phyloP scores from a whole-genome alignment of 2,329 filamentous ascomycete genomes.

The Stagonosporopsis cucurbitacearum region DNA sequence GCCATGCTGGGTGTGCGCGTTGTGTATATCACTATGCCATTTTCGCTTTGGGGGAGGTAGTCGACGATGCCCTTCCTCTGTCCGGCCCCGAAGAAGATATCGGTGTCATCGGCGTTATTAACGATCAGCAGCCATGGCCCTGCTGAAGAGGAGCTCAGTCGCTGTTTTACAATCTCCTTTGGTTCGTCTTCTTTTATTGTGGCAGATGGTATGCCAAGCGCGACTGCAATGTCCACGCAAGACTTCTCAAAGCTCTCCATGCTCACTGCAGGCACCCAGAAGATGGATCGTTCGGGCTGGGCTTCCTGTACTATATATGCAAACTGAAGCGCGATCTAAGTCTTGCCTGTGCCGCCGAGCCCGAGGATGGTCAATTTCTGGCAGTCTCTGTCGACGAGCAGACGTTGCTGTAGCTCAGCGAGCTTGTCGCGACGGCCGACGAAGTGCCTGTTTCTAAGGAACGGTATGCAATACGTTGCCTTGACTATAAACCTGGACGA shows the following conservation, averaged over 20 bases:
- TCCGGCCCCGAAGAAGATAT: slow-evolving; percentile 21
- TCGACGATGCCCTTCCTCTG: slow-evolving; percentile 18
- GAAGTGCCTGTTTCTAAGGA: slow-evolving; percentile 35
- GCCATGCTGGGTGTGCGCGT: slow-evolving; percentile 19
- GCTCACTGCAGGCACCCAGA: slow-evolving; percentile 31
- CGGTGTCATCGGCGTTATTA: slow-evolving; percentile 33
- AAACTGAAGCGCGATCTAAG: slow-evolving; percentile 41
- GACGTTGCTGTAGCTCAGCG: slow-evolving; percentile 28
- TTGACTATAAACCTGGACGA: not conserved
- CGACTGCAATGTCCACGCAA: slow-evolving; percentile 16
- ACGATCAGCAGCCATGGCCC: slow-evolving; percentile 32
- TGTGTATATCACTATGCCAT: slow-evolving; percentile 17
- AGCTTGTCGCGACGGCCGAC: slow-evolving; percentile 35
- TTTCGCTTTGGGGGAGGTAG: slow-evolving; percentile 19
- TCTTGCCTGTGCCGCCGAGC: slow-evolving; percentile 43
- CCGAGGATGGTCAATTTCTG: slow-evolving; percentile 36
- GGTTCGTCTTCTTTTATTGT: slow-evolving; percentile 18
- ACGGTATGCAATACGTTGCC: slow-evolving; percentile 27
- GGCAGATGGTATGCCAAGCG: slow-evolving; percentile 19
- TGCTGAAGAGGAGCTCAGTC: slow-evolving; percentile 23
- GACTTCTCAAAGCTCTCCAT: slow-evolving; percentile 31
- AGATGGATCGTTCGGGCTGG: slow-evolving; percentile 24
- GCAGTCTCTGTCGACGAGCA: slow-evolving; percentile 30
- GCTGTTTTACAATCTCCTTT: slow-evolving; percentile 29
- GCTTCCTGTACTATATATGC: slow-evolving; percentile 31